Conservation (phyloP, 768 basidiomycete species). For the Leucosporidium creatinivorum region DNA sequence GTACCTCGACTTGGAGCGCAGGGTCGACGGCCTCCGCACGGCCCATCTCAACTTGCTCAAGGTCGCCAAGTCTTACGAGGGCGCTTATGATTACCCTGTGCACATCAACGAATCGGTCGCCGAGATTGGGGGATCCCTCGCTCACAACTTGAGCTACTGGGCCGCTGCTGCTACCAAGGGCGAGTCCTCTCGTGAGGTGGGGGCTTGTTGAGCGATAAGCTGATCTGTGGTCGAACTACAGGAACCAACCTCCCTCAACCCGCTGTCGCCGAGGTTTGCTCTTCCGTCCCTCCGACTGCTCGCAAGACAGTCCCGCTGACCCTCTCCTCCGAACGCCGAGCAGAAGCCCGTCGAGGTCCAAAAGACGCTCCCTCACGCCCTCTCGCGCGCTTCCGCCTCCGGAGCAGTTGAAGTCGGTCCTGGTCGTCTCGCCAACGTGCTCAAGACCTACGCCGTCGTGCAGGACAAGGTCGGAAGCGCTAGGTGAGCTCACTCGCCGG, state of each 20-base stretch:
- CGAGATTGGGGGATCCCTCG: conserved; percentile 64
- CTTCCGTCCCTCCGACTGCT: no score
- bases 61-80: conserved; percentile 70
- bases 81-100: conserved; percentile 58
- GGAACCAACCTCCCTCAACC: conserved; percentile 49
- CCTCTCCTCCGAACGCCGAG: conserved; percentile 52
- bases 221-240: neutral
- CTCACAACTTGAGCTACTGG: conserved; percentile 69
- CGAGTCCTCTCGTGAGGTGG: neutral
- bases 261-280: conserved; percentile 50
- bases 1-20: conserved; percentile 89
- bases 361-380: conserved; percentile 95
- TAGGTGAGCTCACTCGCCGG: conserved; percentile 21
- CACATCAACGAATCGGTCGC: conserved; percentile 64
- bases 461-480: conserved; percentile 79
- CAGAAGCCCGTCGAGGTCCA: conserved; percentile 58
- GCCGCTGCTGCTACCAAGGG: conserved; percentile 51
- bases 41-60: conserved; percentile 49
- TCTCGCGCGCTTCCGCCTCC: conserved; percentile 67
- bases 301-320: conserved; percentile 38
- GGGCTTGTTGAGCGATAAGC: neutral
- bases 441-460: conserved; percentile 68
- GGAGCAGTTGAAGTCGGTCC: conserved; percentile 51
- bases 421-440: conserved; percentile 67
- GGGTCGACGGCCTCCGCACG: conserved; percentile 79